phyloP scores from a whole-genome alignment of 768 basidiomycete genomes.

The Termitomyces sp. region DNA sequence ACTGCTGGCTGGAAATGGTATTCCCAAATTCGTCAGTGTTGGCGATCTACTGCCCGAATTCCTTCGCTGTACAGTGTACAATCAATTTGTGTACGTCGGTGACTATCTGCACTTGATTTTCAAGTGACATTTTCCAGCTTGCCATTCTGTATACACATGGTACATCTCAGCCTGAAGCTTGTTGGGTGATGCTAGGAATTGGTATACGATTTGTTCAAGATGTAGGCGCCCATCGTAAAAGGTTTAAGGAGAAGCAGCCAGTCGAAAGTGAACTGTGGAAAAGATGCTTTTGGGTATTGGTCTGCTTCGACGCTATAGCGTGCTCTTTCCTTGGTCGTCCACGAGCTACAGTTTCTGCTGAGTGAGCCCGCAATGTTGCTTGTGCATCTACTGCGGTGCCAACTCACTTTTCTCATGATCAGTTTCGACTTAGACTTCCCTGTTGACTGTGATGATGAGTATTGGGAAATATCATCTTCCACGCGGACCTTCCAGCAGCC shows the following conservation, averaged over 20 bases:
- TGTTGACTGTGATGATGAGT: constrained; percentile 62
- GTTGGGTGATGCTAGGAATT: constrained; percentile 51
- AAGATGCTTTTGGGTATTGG: constrained; percentile 40
- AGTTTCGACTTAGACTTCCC: constrained; percentile 72
- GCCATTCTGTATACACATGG: constrained; percentile 35
- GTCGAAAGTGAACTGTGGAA: constrained; percentile 61
- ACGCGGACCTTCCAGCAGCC: constrained; percentile 60
- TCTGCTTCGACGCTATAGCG: constrained; percentile 16
- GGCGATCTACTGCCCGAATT: constrained; percentile 50
- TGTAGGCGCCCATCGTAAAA: constrained; percentile 47
- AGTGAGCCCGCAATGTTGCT: constrained; percentile 8
- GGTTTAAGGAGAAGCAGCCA: constrained; percentile 24
- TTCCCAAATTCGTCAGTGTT: constrained; percentile 55
- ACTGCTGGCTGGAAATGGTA: constrained; percentile 61
- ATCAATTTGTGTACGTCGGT: constrained; percentile 47
- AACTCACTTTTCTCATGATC: neutral
- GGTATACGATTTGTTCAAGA: constrained; percentile 57
- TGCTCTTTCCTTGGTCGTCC: constrained; percentile 18
- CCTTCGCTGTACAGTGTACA: constrained; percentile 71
- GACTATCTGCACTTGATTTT: neutral
- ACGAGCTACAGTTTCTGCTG: constrained; percentile 13
- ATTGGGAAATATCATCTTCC: constrained; percentile 53
- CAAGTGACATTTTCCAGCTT: constrained; percentile 24
- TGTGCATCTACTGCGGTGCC: neutral
- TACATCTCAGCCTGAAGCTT: constrained; percentile 39